Percentiles rank a stretch among this genome's conserved stretches.
phyloP scores from a whole-genome alignment of 139 green algal species.

The Chlorella sp. region DNA sequence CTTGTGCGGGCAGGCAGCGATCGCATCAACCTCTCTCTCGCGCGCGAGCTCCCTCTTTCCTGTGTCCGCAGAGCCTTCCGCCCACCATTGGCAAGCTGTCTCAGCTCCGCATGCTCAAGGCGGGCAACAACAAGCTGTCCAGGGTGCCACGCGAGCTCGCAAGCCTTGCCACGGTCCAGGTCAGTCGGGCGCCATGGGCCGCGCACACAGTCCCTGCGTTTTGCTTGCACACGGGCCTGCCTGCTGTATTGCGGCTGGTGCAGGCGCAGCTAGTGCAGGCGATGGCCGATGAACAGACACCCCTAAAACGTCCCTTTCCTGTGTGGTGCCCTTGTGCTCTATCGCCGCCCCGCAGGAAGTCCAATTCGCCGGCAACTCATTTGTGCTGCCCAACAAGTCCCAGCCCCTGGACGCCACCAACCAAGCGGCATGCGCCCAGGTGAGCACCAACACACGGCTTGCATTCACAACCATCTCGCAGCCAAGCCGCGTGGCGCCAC shows the following conservation, averaged over 20 bases:
- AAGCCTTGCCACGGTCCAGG: conserved; percentile 12
- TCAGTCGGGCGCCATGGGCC: no score
- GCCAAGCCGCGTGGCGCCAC: no score
- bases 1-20: no score
- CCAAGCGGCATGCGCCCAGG: neutral
- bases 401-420: neutral
- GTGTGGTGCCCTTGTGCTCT: no score
- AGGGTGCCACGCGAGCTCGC: conserved; percentile 9
- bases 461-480: neutral
- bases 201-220: no score
- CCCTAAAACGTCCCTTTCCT: no score
- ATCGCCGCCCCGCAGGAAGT: conserved; percentile 24
- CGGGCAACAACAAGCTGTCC: conserved; percentile 13
- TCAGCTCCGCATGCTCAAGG: conserved; percentile 23
- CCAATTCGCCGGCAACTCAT: conserved; percentile 21
- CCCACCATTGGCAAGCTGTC: conserved; percentile 12
- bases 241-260: no score
- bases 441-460: neutral
- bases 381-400: conserved; percentile 5
- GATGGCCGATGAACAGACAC: no score
- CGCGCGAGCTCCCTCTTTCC: no score
- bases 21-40: no score
- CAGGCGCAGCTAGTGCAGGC: no score
- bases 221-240: no score
- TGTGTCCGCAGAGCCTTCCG: conserved; percentile 10